These are phyloP conservation scores for Aspergillus hortae DNA, from an alignment of 2,329 filamentous ascomycete genomes.

Conservation along the genomic window DNA sequence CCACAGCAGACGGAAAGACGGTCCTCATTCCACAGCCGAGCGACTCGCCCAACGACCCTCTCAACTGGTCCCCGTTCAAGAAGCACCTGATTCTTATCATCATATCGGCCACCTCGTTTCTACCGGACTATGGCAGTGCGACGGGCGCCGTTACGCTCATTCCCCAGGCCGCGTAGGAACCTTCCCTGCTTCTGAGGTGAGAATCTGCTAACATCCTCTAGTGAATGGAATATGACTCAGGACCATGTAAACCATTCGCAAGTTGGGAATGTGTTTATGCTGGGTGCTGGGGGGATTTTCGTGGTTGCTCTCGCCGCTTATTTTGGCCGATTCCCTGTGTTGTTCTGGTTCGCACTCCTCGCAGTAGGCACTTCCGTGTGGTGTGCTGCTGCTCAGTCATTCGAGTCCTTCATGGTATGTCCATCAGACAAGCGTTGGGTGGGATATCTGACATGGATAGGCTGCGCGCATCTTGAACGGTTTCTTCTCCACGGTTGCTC, in stretches of 20 bases:
- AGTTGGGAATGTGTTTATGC: constrained; percentile 44
- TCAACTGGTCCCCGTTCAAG: constrained; percentile 34
- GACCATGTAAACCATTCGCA: constrained; percentile 39
- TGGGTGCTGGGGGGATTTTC: constrained; percentile 41
- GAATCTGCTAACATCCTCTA: not conserved
- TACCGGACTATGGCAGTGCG: constrained; percentile 43
- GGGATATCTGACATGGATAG: constrained; percentile 6
- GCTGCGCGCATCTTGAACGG: constrained; percentile 44
- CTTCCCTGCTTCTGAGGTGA: not conserved
- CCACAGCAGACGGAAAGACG: constrained; percentile 29
- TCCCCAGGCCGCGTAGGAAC: constrained; percentile 30
- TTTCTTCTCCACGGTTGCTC: constrained; percentile 42
- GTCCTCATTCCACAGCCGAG: constrained; percentile 39
- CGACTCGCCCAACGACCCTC: constrained; percentile 36
- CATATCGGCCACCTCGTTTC: constrained; percentile 35
- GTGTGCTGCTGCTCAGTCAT: constrained; percentile 34
- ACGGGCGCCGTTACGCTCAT: constrained; percentile 40
- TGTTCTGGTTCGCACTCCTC: constrained; percentile 39
- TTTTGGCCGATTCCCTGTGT: constrained; percentile 44
- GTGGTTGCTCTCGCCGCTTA: constrained; percentile 41
- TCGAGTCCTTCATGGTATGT: constrained; percentile 34
- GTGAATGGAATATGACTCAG: constrained; percentile 35
- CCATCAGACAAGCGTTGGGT: not conserved
- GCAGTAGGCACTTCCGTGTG: constrained; percentile 38
- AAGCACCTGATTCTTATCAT: constrained; percentile 37